Conservation (phyloP, 148 eudicot genomes). For the Selenicereus undatus region DNA sequence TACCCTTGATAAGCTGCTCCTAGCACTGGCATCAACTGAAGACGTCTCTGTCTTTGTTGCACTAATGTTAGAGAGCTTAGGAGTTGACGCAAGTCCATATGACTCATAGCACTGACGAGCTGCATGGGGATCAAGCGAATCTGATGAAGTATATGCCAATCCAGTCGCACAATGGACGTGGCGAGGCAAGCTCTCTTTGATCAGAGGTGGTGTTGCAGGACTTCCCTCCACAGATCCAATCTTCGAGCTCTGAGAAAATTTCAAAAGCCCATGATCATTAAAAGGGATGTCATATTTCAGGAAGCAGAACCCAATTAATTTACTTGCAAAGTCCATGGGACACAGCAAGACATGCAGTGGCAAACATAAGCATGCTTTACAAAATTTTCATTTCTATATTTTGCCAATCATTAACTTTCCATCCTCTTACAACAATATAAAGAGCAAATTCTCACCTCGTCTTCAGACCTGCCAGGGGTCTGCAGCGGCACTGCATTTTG, state of each 20-base stretch:
- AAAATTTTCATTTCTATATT: not conserved
- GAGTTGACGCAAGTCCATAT: constrained; percentile 67
- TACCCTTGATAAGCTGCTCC: constrained; percentile 76
- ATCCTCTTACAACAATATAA: not conserved
- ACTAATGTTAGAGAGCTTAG: constrained; percentile 78
- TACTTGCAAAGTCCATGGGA: not conserved
- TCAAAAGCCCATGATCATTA: constrained; percentile 4
- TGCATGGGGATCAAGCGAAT: constrained; percentile 54
- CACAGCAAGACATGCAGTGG: not conserved
- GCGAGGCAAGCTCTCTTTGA: constrained; percentile 60
- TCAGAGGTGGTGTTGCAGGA: constrained; percentile 79
- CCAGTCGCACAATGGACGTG: constrained; percentile 47
- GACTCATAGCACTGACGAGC: constrained; percentile 39
- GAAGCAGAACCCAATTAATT: not conserved
- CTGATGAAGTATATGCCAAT: constrained; percentile 57
- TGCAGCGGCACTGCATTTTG: constrained; percentile 54
- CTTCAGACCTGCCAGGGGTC: constrained; percentile 63
- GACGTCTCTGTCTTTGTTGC: constrained; percentile 73
- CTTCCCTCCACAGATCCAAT: constrained; percentile 58
- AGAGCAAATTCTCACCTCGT: constrained; percentile 47
- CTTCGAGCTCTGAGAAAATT: constrained; percentile 48
- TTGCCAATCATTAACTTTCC: not conserved
- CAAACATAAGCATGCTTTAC: not conserved
- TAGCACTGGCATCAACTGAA: constrained; percentile 71
- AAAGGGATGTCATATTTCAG: not conserved